phyloP scores from a whole-genome alignment of 805 yeast genomes.

The Komagataella pastoris region DNA sequence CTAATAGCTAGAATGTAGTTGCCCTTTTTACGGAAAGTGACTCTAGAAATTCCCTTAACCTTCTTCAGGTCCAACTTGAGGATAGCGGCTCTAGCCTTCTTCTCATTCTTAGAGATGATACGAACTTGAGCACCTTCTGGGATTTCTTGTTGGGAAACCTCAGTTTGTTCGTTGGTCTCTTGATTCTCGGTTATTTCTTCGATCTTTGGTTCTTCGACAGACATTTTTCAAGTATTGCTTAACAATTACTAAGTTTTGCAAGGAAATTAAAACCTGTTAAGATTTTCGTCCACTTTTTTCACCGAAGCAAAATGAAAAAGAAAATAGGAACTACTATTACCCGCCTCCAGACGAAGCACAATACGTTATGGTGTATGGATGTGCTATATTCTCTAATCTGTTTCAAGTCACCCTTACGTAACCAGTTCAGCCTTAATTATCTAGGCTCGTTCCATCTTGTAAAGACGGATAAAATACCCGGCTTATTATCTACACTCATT shows the following conservation, averaged over 20 bases:
- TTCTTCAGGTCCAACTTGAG: conserved; percentile 81
- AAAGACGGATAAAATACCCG: background rate
- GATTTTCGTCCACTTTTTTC: background rate
- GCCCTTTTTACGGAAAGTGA: conserved; percentile 88
- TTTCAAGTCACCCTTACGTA: background rate
- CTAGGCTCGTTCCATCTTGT: background rate
- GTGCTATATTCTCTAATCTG: background rate
- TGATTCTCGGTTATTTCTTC: conserved; percentile 18
- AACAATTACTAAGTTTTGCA: background rate
- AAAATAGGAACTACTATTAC: background rate
- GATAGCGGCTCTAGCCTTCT: conserved; percentile 88
- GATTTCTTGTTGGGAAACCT: conserved; percentile 25
- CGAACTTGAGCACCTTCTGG: conserved; percentile 78
- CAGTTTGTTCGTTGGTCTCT: background rate
- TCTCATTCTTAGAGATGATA: conserved; percentile 80
- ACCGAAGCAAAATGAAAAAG: background rate
- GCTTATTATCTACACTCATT: background rate
- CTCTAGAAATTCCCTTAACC: conserved; percentile 88
- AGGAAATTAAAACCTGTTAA: background rate
- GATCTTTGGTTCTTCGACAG: conserved; percentile 14
- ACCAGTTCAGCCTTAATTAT: background rate
- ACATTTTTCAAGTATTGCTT: conserved; percentile 10
- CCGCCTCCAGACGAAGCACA: background rate
- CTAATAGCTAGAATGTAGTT: conserved; percentile 87
- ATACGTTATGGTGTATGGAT: background rate